Base-by-base conservation (phyloP, 352 stramenopile genomes). In the Globisporangium splendens region DNA sequence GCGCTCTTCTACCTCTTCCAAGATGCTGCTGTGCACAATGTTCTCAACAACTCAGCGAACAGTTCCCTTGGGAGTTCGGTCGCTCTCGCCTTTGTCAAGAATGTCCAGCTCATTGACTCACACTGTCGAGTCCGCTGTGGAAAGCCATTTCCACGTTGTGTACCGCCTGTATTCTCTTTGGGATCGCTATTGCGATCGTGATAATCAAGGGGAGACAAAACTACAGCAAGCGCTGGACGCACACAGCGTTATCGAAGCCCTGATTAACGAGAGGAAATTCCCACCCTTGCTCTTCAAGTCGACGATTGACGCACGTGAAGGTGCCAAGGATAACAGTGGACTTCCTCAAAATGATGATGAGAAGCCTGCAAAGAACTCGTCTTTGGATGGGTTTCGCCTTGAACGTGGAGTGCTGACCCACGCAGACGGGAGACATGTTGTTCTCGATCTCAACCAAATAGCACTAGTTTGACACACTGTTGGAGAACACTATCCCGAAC, bases 1-100 rank as follows among this genome's bases (percentile, higher is more conserved):
- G 72, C 65, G 0, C 48, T 69, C 1, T 77, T 68, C 57, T 75
- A 69, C 35, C 33, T 75, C 8, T 75, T 77, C 57, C 69, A 80
- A 18, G 65, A 77, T 21, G 72, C 50, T 0, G 42, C 72, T 31
- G 46, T 8, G 7, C 57, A 53, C 3, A 24, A 48, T 11, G 28
- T 50, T 13, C 15, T 57, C 4, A 10, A 35, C 1, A 10, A 4
- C 28, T 35, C 28, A 11, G 28, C 5, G 3, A 21, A 7, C 2
- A 39, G 50, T 11, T 20, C 2, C 8, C n/a, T 11, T 3, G 15
- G 14, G 13, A 18, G 8, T 14, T 10, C 18, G 14, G 24, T 38
- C 14, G 39, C 35, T 21, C 54, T 60, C 20, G 42, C 31, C 8
- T 60, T 60, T 44, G 8, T 33, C 13, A 44, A 28, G 18, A 60